Base-by-base conservation (phyloP, 495 filamentous ascomycete species). In the Hamigera avellanea region DNA sequence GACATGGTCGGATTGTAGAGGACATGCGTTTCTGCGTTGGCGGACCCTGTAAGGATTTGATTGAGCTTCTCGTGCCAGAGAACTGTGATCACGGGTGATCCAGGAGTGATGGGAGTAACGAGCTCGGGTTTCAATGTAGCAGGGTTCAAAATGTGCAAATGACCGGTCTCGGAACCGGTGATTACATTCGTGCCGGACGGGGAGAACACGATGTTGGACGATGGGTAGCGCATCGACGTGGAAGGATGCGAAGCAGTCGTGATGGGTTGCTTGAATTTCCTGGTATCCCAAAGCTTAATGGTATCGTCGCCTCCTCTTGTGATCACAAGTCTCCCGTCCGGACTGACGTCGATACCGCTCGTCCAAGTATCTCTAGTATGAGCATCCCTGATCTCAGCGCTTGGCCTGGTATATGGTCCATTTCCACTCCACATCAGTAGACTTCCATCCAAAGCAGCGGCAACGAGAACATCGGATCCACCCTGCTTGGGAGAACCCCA, bases 31-130 rank as follows among this genome's bases (percentile, higher is more conserved):
- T 89, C 83, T 33, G 80, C 77, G 49, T 93, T 91, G 26, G 84
- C 83, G 27, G 89, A 95, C 37, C 88, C 88, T 2, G 88, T 93
- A 42, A 96, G 56, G 43, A 98, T 95, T 53, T 98, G 91, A 52
- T 98, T 96, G 37, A 98, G 75, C 54, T 86, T 93, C 15, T 83
- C 66, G 50, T 95, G 89, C 89, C 93, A 96, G 39, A 83, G 66
- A 12, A 93, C 84, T 4, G 79, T 75, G 41, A 95, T 83, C 15
- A 96, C 61, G 0, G 89, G 75, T 3, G 78, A 82, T 6, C 80
- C 80, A 0, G 83, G 80, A 0, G 91, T 93, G 19, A 98, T 76
- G 12, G 84, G 77, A 3, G 89, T 91, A 38, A 87, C 74, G 17
- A 88, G 73, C 50, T 94, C 83, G 2, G 88, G 72, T 40, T 66